phyloP scores from a whole-genome alignment of 2,329 filamentous ascomycete species.

The Ophiostoma perfectum region DNA sequence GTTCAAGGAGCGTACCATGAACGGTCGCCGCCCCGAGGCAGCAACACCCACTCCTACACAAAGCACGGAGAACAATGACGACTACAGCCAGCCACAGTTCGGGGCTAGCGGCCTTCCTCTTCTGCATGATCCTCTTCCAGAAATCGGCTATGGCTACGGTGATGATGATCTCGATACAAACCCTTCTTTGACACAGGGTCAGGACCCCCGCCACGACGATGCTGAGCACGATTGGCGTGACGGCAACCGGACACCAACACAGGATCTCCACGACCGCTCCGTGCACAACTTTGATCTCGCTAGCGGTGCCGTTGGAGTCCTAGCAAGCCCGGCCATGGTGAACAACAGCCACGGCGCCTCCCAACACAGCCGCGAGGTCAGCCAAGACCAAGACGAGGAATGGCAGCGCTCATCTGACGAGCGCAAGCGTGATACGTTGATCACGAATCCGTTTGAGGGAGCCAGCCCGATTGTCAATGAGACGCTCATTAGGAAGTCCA shows the following conservation, averaged over 20 bases:
- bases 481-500: slow-evolving; percentile 37
- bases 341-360: slow-evolving; percentile 24
- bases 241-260: slow-evolving; percentile 34
- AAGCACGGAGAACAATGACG: slow-evolving; percentile 53
- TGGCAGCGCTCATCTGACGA: slow-evolving; percentile 59
- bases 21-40: slow-evolving; percentile 49
- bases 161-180: slow-evolving; percentile 70
- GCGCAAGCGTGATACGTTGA: slow-evolving; percentile 58
- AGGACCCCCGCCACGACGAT: slow-evolving; percentile 47
- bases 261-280: slow-evolving; percentile 32
- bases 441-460: slow-evolving; percentile 63
- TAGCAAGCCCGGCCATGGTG: slow-evolving; percentile 49
- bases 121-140: slow-evolving; percentile 65
- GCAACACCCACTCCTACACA: slow-evolving; percentile 45
- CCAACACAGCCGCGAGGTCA: slow-evolving; percentile 50
- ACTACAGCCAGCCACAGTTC: slow-evolving; percentile 51
- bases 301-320: slow-evolving; percentile 42
- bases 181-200: slow-evolving; percentile 72
- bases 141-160: slow-evolving; percentile 61
- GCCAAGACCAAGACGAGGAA: slow-evolving; percentile 58
- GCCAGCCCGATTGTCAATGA: slow-evolving; percentile 56
- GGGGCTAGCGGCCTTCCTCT: slow-evolving; percentile 65
- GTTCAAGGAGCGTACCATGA: slow-evolving; percentile 59
- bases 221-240: slow-evolving; percentile 31
- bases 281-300: slow-evolving; percentile 49